A percentile compares a stretch with the other conserved stretches of the same genome.
Conservation (phyloP, 208 protist genomes). For the Crithidia fasciculata region DNA sequence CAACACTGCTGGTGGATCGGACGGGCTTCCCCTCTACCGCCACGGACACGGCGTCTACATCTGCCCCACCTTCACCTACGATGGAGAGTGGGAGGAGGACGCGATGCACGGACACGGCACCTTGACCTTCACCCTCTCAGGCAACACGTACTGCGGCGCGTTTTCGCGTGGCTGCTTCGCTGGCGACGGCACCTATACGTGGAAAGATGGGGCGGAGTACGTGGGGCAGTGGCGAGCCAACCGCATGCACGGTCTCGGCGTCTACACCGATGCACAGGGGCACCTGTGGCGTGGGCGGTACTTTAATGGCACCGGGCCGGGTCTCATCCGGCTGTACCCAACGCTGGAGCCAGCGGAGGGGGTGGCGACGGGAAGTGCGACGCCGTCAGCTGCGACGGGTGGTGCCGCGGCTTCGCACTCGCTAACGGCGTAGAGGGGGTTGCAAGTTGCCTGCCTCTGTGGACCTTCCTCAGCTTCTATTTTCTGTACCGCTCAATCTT, state of each 20-base stretch:
- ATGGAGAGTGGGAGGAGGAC: conserved; percentile 85
- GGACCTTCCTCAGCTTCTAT: no score
- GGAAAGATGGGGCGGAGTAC: conserved; percentile 72
- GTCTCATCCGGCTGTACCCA: conserved; percentile 50
- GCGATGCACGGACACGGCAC: conserved; percentile 81
- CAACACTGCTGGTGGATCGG: not conserved
- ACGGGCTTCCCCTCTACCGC: conserved; percentile 39
- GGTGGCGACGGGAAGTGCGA: not conserved
- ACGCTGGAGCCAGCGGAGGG: conserved; percentile 16
- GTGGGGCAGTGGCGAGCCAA: conserved; percentile 78
- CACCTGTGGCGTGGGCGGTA: conserved; percentile 81
- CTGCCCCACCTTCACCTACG: conserved; percentile 76
- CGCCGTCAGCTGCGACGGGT: not conserved
- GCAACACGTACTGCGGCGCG: conserved; percentile 61
- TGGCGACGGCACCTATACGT: conserved; percentile 78
- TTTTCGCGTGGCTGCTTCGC: conserved; percentile 74
- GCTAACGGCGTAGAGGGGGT: no score
- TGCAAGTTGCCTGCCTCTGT: no score
- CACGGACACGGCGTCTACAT: conserved; percentile 78
- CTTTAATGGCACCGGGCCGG: conserved; percentile 83
- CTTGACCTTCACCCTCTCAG: conserved; percentile 57
- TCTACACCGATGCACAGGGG: conserved; percentile 79
- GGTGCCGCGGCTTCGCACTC: not conserved
- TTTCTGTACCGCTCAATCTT: no score
- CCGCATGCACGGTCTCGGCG: conserved; percentile 87